Evolutionary conservation across 805 yeast genomes (phyloP), one percentile per base, ranked within the genome.

Genomic region (Kluyveromyces lactis): DNA sequence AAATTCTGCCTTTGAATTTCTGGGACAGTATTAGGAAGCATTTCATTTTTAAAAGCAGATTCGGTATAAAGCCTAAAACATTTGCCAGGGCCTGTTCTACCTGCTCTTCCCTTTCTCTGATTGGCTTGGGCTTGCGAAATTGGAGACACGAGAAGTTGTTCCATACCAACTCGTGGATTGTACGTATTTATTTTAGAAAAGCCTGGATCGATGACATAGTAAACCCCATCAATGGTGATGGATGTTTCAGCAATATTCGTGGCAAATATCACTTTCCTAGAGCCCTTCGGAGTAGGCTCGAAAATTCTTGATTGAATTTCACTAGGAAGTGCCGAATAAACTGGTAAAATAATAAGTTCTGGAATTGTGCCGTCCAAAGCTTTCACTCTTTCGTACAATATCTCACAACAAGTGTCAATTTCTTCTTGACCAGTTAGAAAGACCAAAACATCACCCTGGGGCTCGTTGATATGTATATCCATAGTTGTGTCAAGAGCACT

Each of bases 171-270:
- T 49, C 83, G 76, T 1, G 96, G 79, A 55, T 87, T 92, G 62
- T 82, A 90, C 2, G 86, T 85, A 51, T 86, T 89, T 34, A 89
- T 75, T 60, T 92, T 92, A 12, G 89, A 90, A 60, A 83, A 87
- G 0, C 98, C 98, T 0, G 97, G 94, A 55, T 92, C 98, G 18
- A 92, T 75, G 24, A 92, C 98, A 55, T 79, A 92, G 47, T 71
- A 81, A 26, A 92, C 82, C 10, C 96, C 96, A 58, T 90, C 96
- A 44, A 92, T 89, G 3, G 98, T 92, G 51, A 92, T 77, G 7
- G 97, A 90, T 0, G 98, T 92, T 61, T 90, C 98, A 0, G 97
- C 98, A 49, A 90, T 92, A 52, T 90, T 90, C 1, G 98, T 92
- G 0, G 98, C 97, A 41, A 92, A 67, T 7, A 92, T 86, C 3